Conservation (phyloP, 2,329 filamentous ascomycete genomes). For the Pyrenophora seminiperda region DNA sequence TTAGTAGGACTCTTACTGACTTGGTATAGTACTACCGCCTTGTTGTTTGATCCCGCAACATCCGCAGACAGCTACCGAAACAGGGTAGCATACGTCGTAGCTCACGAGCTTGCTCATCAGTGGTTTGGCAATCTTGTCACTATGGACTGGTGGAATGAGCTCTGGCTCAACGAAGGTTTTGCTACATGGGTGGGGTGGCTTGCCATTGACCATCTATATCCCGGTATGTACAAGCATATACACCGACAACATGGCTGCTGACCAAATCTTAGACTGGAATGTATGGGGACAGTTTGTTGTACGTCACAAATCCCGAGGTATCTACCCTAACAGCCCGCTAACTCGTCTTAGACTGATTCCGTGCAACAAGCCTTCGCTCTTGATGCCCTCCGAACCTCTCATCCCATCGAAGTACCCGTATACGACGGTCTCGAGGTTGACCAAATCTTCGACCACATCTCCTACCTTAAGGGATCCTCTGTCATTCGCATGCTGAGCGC, state of each 20-base stretch:
- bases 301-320: conserved; percentile 63
- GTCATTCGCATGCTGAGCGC: conserved; percentile 95
- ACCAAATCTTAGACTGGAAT: conserved; percentile 74
- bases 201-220: conserved; percentile 87
- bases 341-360: conserved; percentile 72
- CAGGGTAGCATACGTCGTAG: conserved; percentile 92
- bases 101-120: conserved; percentile 96
- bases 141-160: conserved; percentile 95
- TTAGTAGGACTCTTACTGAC: conserved; percentile 11
- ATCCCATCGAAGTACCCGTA: conserved; percentile 95
- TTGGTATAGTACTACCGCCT: conserved; percentile 71
- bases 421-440: conserved; percentile 93
- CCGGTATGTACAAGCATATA: conserved; percentile 54
- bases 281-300: conserved; percentile 96
- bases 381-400: conserved; percentile 87
- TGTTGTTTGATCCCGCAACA: conserved; percentile 92
- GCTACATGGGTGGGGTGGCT: conserved; percentile 98
- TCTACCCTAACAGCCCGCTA: conserved; percentile 35
- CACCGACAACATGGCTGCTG: neutral
- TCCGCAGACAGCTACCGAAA: conserved; percentile 92
- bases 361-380: conserved; percentile 90
- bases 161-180: conserved; percentile 93
- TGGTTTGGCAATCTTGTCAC: conserved; percentile 96
- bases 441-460: conserved; percentile 97
- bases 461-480: conserved; percentile 94